Conservation (phyloP, 2,329 filamentous ascomycete species). For the Endothia cerciana region DNA sequence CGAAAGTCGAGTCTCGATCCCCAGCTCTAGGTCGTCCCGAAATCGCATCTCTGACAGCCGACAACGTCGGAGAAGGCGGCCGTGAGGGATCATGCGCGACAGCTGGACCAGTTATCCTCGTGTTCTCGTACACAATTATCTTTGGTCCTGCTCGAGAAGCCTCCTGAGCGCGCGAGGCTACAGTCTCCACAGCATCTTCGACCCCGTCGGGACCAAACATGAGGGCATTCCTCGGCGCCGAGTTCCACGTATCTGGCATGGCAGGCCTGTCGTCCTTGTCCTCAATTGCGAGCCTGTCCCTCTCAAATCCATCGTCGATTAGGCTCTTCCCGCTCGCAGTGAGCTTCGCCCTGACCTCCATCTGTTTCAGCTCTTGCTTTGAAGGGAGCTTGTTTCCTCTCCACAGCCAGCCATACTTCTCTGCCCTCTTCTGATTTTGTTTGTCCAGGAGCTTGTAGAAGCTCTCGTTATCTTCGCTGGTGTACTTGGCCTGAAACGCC, state of each 20-base stretch:
- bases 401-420: slow-evolving; percentile 91
- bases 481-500: slow-evolving; percentile 90
- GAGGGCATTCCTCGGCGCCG: slow-evolving; percentile 75
- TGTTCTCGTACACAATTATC: slow-evolving; percentile 80
- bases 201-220: slow-evolving; percentile 81
- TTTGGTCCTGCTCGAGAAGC: slow-evolving; percentile 76
- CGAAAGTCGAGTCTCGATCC: slow-evolving; percentile 62
- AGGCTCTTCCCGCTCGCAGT: slow-evolving; percentile 49
- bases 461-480: slow-evolving; percentile 96
- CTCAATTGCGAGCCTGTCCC: slow-evolving; percentile 64
- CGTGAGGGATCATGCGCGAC: slow-evolving; percentile 46
- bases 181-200: slow-evolving; percentile 63
- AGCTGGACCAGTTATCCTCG: slow-evolving; percentile 66
- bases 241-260: slow-evolving; percentile 75
- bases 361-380: slow-evolving; percentile 75
- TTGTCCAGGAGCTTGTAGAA: slow-evolving; percentile 92
- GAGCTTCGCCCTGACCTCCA: slow-evolving; percentile 61
- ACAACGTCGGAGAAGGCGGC: slow-evolving; percentile 81
- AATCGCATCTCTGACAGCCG: slow-evolving; percentile 82
- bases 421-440: slow-evolving; percentile 81
- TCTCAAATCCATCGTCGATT: slow-evolving; percentile 60
- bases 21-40: slow-evolving; percentile 68
- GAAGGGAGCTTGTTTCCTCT: slow-evolving; percentile 82
- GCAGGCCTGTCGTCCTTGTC: slow-evolving; percentile 75
- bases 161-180: slow-evolving; percentile 69